These are phyloP conservation scores for Dicorynia guianensis DNA, from an alignment of 306 rosid genomes.

Conservation along the genomic window DNA sequence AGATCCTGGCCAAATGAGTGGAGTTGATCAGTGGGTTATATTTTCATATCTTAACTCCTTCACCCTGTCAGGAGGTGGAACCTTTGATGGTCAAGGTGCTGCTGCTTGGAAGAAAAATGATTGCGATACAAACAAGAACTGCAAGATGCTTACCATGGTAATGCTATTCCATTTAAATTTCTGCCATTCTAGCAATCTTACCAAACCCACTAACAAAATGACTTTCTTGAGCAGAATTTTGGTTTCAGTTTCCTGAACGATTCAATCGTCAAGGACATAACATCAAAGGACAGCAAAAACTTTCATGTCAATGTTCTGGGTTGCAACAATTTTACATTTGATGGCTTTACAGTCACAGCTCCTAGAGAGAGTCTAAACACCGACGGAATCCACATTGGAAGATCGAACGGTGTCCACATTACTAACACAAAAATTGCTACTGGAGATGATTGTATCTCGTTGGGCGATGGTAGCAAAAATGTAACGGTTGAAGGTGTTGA, in stretches of 20 bases:
- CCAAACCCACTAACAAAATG: slow-evolving; percentile 12
- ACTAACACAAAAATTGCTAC: slow-evolving; percentile 34
- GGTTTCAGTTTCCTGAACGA: too few species aligned
- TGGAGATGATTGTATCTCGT: background rate
- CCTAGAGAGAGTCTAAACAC: slow-evolving; percentile 42
- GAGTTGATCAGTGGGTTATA: slow-evolving; percentile 40
- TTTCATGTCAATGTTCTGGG: too few species aligned
- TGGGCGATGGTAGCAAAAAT: slow-evolving; percentile 22
- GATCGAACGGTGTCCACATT: slow-evolving; percentile 40
- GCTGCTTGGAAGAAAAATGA: slow-evolving; percentile 37
- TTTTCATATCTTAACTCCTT: slow-evolving; percentile 15
- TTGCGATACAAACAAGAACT: slow-evolving; percentile 3
- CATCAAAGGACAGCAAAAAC: too few species aligned
- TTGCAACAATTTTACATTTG: slow-evolving; percentile 17
- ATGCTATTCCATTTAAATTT: slow-evolving; percentile 36
- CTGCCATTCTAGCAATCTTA: slow-evolving; percentile 31
- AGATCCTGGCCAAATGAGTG: background rate
- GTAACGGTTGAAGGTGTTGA: background rate
- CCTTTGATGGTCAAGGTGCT: slow-evolving; percentile 50
- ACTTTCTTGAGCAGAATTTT: slow-evolving; percentile 7
- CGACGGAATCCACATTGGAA: slow-evolving; percentile 56
- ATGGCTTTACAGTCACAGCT: slow-evolving; percentile 23
- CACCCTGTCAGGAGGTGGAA: slow-evolving; percentile 45
- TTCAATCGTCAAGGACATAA: too few species aligned
- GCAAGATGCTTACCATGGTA: slow-evolving; percentile 42